These are phyloP conservation scores for Linderniella brevidens DNA, from an alignment of 257 asterid species.

Conservation along the genomic window DNA sequence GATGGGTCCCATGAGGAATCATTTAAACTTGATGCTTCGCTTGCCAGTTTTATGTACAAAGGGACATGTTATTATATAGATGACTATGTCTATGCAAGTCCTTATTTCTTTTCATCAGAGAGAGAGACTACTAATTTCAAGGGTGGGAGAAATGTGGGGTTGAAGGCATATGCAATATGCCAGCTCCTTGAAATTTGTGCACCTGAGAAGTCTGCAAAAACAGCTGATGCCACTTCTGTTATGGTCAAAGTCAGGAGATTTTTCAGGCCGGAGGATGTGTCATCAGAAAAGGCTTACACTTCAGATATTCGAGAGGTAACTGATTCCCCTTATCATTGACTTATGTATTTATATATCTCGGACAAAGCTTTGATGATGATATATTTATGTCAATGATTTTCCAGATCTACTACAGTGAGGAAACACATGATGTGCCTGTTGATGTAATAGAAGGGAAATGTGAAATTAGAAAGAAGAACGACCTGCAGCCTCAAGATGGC, in stretches of 20 bases:
- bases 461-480: conserved; percentile 69
- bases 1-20: conserved; percentile 22
- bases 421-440: conserved; percentile 39
- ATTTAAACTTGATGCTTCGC: conserved; percentile 32
- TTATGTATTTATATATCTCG: no score
- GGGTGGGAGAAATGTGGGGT: conserved; percentile 85
- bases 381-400: conserved; percentile 13
- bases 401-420: conserved; percentile 82
- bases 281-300: conserved; percentile 60
- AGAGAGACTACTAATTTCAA: conserved; percentile 46
- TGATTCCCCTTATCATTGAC: neutral
- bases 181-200: conserved; percentile 57
- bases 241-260: conserved; percentile 57
- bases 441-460: conserved; percentile 65
- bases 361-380: neutral
- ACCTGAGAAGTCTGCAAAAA: conserved; percentile 20
- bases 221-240: conserved; percentile 25
- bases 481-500: conserved; percentile 52
- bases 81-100: conserved; percentile 64
- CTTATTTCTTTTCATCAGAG: conserved; percentile 39
- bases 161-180: conserved; percentile 60
- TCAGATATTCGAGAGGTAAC: conserved; percentile 84
- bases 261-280: conserved; percentile 80
- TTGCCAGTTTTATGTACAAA: conserved; percentile 30
- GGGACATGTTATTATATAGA: conserved; percentile 45